Conservation (phyloP, 768 basidiomycete species). For the Trametes sanguinea region DNA sequence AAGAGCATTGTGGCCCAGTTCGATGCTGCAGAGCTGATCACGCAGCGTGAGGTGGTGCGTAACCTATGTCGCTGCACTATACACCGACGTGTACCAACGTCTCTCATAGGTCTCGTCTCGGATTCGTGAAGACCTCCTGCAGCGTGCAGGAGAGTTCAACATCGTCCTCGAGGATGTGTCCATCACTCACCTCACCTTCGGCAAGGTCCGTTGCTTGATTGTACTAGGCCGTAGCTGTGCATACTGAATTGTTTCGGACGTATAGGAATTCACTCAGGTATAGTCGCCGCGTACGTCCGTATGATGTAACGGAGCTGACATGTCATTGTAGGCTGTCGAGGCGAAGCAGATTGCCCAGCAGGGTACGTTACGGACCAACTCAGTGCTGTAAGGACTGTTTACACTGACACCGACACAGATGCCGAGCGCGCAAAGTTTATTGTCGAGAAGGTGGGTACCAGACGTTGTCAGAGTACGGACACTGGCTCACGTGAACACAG, state of each 20-base stretch:
- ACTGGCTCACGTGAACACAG: conserved; percentile 41
- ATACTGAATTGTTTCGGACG: conserved; percentile 12
- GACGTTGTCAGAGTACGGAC: not conserved
- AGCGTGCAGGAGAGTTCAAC: conserved; percentile 95
- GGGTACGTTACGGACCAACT: conserved; percentile 47
- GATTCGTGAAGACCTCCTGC: conserved; percentile 88
- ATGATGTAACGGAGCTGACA: not conserved
- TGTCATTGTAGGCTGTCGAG: conserved; percentile 76
- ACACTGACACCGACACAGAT: conserved; percentile 48
- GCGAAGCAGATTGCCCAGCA: conserved; percentile 99
- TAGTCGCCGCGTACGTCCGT: conserved; percentile 14
- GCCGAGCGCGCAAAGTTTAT: conserved; percentile 99
- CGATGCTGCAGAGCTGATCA: conserved; percentile 95
- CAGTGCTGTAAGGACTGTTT: not conserved
- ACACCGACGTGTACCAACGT: not conserved
- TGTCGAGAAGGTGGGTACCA: conserved; percentile 82
- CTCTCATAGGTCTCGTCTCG: conserved; percentile 74
- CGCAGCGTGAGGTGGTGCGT: conserved; percentile 94
- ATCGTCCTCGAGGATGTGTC: conserved; percentile 96
- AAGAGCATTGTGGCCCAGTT: conserved; percentile 99
- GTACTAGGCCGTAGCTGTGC: not conserved
- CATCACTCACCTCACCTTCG: conserved; percentile 88
- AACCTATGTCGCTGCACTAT: not conserved
- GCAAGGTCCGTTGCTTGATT: conserved; percentile 54
- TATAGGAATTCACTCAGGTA: conserved; percentile 82